Conservation (phyloP, 306 rosid genomes). For the Lathyrus sativus region DNA sequence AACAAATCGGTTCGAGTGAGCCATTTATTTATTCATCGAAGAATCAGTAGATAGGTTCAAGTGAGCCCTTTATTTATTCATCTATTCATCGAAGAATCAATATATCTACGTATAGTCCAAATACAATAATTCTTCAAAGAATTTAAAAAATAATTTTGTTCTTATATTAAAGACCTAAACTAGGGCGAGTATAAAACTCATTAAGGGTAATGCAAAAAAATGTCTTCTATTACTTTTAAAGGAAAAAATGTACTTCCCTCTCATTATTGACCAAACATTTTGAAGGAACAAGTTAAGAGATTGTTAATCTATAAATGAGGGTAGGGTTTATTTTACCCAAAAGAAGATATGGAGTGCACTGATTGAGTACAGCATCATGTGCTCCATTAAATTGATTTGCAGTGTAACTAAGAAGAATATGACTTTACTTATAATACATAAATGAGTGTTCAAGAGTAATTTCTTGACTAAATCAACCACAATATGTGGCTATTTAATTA, state of each 20-base stretch:
- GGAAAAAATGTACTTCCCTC: background rate
- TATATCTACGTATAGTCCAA: too few relatives aligned
- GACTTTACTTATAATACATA: constrained; percentile 40
- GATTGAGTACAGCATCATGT: constrained; percentile 36
- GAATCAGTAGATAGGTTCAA: too few relatives aligned
- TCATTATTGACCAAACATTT: background rate
- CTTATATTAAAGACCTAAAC: too few relatives aligned
- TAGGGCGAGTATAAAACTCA: background rate
- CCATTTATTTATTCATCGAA: too few relatives aligned
- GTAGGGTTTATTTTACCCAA: background rate
- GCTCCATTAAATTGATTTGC: constrained; percentile 39
- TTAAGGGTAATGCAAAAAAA: background rate
- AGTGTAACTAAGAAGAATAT: constrained; percentile 42
- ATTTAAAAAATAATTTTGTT: too few relatives aligned
- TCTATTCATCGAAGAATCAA: too few relatives aligned
- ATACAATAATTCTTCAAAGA: too few relatives aligned
- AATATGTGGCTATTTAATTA: constrained; percentile 34
- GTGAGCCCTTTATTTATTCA: too few relatives aligned
- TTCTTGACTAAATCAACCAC: constrained; percentile 32
- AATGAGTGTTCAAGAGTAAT: constrained; percentile 36
- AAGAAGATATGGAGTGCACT: constrained; percentile 1
- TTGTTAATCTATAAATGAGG: background rate
- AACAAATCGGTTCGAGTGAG: too few relatives aligned
- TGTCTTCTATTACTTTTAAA: background rate
- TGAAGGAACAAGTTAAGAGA: background rate